Evolutionary conservation across 2,329 filamentous ascomycete genomes (phyloP).

Genomic region (Byssochlamys sp.): DNA sequence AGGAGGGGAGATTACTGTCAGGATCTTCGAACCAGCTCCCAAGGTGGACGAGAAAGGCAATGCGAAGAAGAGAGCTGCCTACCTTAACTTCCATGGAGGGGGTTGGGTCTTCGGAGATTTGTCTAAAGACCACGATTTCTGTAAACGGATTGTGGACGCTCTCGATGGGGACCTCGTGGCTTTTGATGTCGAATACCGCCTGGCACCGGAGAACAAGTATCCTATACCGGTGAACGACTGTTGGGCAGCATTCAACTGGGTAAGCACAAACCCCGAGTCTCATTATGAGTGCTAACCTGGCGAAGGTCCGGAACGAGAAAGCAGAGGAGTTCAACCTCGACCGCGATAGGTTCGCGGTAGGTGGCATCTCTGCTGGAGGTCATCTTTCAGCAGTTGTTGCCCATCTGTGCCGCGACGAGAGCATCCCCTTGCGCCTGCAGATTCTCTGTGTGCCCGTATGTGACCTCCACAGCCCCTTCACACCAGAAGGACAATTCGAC

Average conservation of each 20-base stretch:
- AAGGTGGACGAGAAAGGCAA: conserved; percentile 15
- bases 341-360: conserved; percentile 25
- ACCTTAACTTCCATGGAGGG: conserved; percentile 35
- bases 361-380: conserved; percentile 32
- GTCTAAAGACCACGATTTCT: conserved; percentile 30
- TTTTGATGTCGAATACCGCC: conserved; percentile 37
- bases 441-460: conserved; percentile 28
- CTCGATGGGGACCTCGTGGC: conserved; percentile 31
- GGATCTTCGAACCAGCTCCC: conserved; percentile 30
- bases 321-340: conserved; percentile 27
- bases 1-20: conserved; percentile 30
- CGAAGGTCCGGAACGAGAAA: conserved; percentile 23
- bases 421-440: conserved; percentile 28
- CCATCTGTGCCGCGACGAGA: conserved; percentile 29
- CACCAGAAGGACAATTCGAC: conserved; percentile 25
- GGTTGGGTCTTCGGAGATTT: conserved; percentile 38
- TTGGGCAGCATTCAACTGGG: conserved; percentile 33
- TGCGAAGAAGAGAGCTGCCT: conserved; percentile 26
- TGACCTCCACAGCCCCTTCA: conserved; percentile 29
- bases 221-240: conserved; percentile 32
- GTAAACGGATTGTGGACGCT: conserved; percentile 30
- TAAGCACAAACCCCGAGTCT: conserved; percentile 8
- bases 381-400: conserved; percentile 31
- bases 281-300: conserved; percentile 1
- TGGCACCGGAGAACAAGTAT: conserved; percentile 31